phyloP scores from a whole-genome alignment of 306 rosid genomes.

The Bauhinia variegata region DNA sequence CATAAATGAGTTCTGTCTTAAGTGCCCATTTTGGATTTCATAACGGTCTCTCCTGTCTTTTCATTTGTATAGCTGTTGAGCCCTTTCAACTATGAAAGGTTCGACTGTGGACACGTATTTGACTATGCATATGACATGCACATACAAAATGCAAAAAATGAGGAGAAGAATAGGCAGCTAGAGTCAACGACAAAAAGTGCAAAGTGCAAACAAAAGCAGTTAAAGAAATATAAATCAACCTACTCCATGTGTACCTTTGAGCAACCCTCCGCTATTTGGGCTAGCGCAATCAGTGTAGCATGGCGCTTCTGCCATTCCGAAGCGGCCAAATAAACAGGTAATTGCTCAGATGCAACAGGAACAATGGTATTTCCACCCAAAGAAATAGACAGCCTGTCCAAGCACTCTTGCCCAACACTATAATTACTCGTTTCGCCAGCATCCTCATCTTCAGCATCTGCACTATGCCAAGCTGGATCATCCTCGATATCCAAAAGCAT shows the following conservation, averaged over 20 bases:
- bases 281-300: conserved; percentile 85
- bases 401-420: conserved; percentile 94
- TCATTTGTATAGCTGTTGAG: neutral
- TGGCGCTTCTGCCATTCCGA: conserved; percentile 95
- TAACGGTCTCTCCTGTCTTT: too few species aligned
- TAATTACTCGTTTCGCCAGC: conserved; percentile 88
- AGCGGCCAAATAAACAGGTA: conserved; percentile 83
- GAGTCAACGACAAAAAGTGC: too few species aligned
- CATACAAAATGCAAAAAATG: neutral
- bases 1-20: too few species aligned
- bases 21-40: too few species aligned
- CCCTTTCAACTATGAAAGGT: neutral
- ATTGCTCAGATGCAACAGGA: conserved; percentile 92
- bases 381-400: conserved; percentile 88
- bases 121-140: too few species aligned
- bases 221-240: neutral
- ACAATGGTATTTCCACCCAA: conserved; percentile 97
- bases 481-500: conserved; percentile 88
- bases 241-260: conserved; percentile 58
- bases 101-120: too few species aligned
- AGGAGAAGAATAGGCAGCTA: neutral
- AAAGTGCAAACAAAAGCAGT: neutral
- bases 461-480: conserved; percentile 82
- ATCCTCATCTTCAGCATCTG: conserved; percentile 87
- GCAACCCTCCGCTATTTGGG: conserved; percentile 96